These are phyloP conservation scores for Teunomyces gatunensis DNA, from an alignment of 805 yeast species.

Conservation along the genomic window DNA sequence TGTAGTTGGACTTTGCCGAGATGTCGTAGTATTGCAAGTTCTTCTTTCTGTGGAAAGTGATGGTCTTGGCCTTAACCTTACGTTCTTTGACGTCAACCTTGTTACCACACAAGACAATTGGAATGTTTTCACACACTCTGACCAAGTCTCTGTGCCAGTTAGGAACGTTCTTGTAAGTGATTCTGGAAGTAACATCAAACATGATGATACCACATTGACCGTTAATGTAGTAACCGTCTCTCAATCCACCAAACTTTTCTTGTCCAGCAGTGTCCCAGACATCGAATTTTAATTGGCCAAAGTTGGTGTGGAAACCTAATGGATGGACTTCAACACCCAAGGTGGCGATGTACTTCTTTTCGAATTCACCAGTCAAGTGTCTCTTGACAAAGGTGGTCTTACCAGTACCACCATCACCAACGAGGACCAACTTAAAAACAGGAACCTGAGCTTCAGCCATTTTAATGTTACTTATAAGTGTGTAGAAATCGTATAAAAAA, in stretches of 20 bases:
- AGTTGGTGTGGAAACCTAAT: slow-evolving; percentile 95
- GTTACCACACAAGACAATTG: slow-evolving; percentile 98
- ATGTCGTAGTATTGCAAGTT: slow-evolving; percentile 99
- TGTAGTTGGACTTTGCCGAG: slow-evolving; percentile 99
- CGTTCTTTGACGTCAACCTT: slow-evolving; percentile 99
- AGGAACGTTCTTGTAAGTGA: slow-evolving; percentile 99
- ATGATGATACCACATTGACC: slow-evolving; percentile 99
- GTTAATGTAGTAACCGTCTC: slow-evolving; percentile 99
- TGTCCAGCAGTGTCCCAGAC: slow-evolving; percentile 99
- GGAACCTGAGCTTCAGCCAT: slow-evolving; percentile 78
- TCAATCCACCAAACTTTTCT: slow-evolving; percentile 98
- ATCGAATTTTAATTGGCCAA: slow-evolving; percentile 97
- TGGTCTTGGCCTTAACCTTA: slow-evolving; percentile 99
- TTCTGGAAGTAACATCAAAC: slow-evolving; percentile 99
- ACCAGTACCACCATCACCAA: slow-evolving; percentile 99
- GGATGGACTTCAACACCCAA: slow-evolving; percentile 99
- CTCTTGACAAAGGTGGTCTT: slow-evolving; percentile 99
- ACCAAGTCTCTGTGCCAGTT: slow-evolving; percentile 99
- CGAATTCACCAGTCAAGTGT: slow-evolving; percentile 99
- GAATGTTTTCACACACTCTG: slow-evolving; percentile 99
- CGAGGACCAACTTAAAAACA: slow-evolving; percentile 95
- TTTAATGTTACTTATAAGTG: slow-evolving; percentile 15
- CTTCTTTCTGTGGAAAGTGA: slow-evolving; percentile 99
- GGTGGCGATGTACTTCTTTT: slow-evolving; percentile 97
- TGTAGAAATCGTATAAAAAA: slow-evolving; percentile 3